Evolutionary conservation across 805 yeast species (phyloP), one percentile per base, ranked within the genome.

Genomic region (Suhomyces faveliae): DNA sequence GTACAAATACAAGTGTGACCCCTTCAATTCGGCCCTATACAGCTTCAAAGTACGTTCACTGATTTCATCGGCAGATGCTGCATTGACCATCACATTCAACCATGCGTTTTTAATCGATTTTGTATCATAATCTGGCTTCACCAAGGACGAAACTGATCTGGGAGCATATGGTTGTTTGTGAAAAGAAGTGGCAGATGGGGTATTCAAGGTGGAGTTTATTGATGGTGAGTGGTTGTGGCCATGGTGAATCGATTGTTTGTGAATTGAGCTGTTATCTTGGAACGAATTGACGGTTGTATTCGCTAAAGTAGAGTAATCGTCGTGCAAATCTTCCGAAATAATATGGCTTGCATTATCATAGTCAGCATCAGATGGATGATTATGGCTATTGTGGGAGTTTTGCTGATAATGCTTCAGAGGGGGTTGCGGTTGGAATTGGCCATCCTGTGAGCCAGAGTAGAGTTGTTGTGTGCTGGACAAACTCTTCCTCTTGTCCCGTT

Each of bases 11-110:
- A 90, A 66, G 38, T 73, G 71, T 1, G 90, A 80, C 15, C 96
- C 96, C 56, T 76, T 80, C 48, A 90, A 67, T 57, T 83, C 88
- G 0, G 86, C 89, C 43, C 85, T 73, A 48, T 72, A 80, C 25
- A 88, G 62, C 49, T 77, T 68, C 63, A 76, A 54, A 24, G 66
- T 67, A 7, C 64, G 66, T 38, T 67, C 74, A 40, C 63, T 51
- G 56, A 66, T 62, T 40, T 67, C 72, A 37, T 52, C 58, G 21
- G 61, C 61, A 4, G 69, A 62, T 43, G 63, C 54, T 29, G 70
- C 60, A 55, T 66, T 70, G 24, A 67, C 49, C 10, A 68, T 63
- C 5, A 62, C 70, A 47, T 73, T 73, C 27, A 70, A 51, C 77
- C 77, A 73, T 20, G 64, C 59, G 47, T 62, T 63, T 42, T 70